Evolutionary conservation across 371 early-diverging fungal genomes (phyloP).

Genomic region (Fennellomyces sp.): DNA sequence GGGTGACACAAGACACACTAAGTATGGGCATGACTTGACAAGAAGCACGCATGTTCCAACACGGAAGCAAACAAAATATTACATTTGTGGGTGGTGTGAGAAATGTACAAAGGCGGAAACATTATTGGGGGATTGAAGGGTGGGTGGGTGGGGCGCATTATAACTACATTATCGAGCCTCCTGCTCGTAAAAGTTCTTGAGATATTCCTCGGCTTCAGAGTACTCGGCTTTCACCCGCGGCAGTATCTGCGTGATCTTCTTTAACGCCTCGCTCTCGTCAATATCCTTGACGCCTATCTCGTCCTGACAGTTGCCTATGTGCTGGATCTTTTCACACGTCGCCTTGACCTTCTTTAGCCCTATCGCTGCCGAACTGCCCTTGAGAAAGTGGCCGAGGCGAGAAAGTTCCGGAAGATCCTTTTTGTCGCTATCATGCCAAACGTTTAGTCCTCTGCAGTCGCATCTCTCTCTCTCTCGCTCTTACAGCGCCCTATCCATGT

Average conservation of each 20-base stretch:
- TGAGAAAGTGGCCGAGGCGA: constrained; percentile 87
- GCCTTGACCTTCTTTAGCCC: constrained; percentile 83
- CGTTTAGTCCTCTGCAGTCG: not conserved
- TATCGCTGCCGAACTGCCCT: constrained; percentile 90
- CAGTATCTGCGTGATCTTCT: constrained; percentile 61
- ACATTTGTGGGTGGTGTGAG: not conserved
- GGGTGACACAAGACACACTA: not conserved
- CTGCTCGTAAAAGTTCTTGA: constrained; percentile 74
- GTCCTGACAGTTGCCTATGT: constrained; percentile 79
- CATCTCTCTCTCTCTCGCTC: constrained; percentile 10
- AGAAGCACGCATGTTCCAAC: not conserved
- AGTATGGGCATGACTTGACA: constrained; percentile 2
- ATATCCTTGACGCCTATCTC: constrained; percentile 58
- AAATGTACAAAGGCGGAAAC: not conserved
- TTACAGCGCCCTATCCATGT: constrained; percentile 75
- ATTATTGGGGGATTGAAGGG: too few species aligned
- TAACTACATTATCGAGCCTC: constrained; percentile 32
- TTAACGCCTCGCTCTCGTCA: constrained; percentile 65
- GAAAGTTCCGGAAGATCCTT: constrained; percentile 76
- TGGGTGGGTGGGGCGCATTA: not conserved
- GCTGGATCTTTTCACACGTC: constrained; percentile 87
- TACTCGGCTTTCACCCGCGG: constrained; percentile 71
- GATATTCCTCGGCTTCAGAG: constrained; percentile 74
- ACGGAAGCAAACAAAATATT: not conserved
- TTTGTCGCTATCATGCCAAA: constrained; percentile 51